A percentile compares a stretch with the other conserved stretches of the same genome.
These are phyloP conservation scores for Candida sphagnicola DNA, from an alignment of 805 yeast genomes.

Conservation along the genomic window DNA sequence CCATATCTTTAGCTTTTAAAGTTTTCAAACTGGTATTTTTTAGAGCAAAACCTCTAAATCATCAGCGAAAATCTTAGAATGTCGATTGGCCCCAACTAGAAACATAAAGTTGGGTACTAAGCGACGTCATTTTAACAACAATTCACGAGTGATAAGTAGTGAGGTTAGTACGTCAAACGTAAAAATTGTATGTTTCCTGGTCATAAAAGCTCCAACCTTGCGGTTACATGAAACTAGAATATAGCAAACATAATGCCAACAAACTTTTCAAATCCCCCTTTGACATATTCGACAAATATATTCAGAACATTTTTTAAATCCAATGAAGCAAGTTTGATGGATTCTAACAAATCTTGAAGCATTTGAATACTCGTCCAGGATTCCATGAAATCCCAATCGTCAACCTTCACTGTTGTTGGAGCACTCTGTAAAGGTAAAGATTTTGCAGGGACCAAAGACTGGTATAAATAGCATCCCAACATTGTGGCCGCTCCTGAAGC, in stretches of 20 bases:
- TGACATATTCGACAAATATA: conserved; percentile 15
- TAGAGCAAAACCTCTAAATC: no score
- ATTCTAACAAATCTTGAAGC: not conserved
- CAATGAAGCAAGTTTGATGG: not conserved
- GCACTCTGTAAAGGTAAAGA: not conserved
- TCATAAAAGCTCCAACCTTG: no score
- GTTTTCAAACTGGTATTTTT: no score
- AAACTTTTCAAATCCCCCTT: conserved; percentile 23
- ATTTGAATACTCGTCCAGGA: not conserved
- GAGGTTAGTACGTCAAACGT: no score
- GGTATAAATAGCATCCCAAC: conserved; percentile 7
- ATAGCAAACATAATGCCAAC: conserved; percentile 7
- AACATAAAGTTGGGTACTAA: no score
- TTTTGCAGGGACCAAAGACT: not conserved
- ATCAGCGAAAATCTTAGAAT: no score
- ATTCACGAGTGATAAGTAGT: no score
- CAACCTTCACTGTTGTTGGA: not conserved
- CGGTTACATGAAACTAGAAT: not conserved
- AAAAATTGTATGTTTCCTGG: no score
- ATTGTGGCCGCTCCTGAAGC: conserved; percentile 21
- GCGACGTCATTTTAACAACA: no score
- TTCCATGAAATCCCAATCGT: conserved; percentile 2
- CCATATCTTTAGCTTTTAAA: no score
- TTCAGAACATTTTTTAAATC: conserved; percentile 2
- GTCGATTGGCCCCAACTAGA: no score